Base-by-base conservation (phyloP, 345 rosid species). In the Bruguiera sexangula region DNA sequence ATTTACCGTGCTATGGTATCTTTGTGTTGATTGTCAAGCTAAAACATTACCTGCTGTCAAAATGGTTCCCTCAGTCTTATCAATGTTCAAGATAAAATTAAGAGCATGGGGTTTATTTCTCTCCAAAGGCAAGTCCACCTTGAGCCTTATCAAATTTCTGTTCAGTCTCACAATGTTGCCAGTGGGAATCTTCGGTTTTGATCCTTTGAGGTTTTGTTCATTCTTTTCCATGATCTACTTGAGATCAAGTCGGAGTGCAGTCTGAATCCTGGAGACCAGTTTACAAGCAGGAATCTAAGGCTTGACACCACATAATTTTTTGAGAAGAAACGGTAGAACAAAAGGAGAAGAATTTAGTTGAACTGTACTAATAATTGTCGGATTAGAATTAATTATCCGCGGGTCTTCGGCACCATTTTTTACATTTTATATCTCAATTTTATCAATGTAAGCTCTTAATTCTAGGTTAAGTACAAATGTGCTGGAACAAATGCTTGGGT, bases 1-100 rank as follows among this genome's bases (percentile, higher is more conserved):
- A 87, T 66, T n/a, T 83, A 50, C 92, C 90, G 57, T 85, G 89
- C 69, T 87, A 84, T 37, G 85, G 80, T 57, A 2, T 81, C 53
- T 91, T 81, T 74, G 80, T 75, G 22, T 21, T 86, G 52, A 39
- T 83, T 6, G 71, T 81, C 65, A 82, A 64, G 67, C 54, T 70
- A 53, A 88, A 85, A 60, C 74, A 83, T 55, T 31, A 54, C 54
- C 55, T 84, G 69, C 64, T 88, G 57, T 78, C 91, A 31, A 87
- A 75, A 76, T 78, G 78, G 79, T 84, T 80, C 53, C 81, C 86
- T 19, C 59, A 57, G 22, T 84, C 86, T 6, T 75, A 69, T 66
- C 68, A n/a, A 19, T 67, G 79, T 51, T 57, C 30, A 58, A 57
- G 59, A 62, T 70, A 36, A 65, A 27, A 5, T 32, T 15, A 13